These are phyloP conservation scores for Amauroascus niger DNA, from an alignment of 2,329 filamentous ascomycete species.

Conservation along the genomic window DNA sequence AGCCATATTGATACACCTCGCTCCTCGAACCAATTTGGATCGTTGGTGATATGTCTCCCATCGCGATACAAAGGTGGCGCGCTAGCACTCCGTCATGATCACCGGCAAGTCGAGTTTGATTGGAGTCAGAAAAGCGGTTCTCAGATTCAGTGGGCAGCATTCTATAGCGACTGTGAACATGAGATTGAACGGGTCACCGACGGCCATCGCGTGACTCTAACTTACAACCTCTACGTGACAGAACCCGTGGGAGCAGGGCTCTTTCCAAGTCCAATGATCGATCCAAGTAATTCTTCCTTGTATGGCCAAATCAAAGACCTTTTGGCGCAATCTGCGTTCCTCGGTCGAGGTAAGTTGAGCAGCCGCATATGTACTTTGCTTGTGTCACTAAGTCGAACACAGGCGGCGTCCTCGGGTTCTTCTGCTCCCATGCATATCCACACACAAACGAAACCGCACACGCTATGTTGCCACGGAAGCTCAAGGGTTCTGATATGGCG, in stretches of 20 bases:
- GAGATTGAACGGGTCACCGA: constrained; percentile 38
- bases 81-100: constrained; percentile 28
- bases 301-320: constrained; percentile 27
- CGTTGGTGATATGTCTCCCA: constrained; percentile 46
- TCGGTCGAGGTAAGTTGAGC: constrained; percentile 26
- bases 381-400: no score
- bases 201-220: constrained; percentile 49
- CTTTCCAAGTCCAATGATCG: constrained; percentile 19
- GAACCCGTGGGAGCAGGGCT: constrained; percentile 25
- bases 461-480: constrained; percentile 25
- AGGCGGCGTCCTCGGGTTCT: constrained; percentile 40
- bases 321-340: constrained; percentile 28
- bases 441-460: constrained; percentile 27
- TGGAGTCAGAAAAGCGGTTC: constrained; percentile 22
- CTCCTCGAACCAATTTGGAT: constrained; percentile 42
- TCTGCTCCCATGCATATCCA: constrained; percentile 42
- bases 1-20: constrained; percentile 48
- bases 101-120: constrained; percentile 21
- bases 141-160: constrained; percentile 30
- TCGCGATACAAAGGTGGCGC: constrained; percentile 27
- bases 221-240: constrained; percentile 48
- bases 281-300: constrained; percentile 30
- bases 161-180: constrained; percentile 32
- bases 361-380: constrained; percentile 8
- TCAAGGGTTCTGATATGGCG: constrained; percentile 43